phyloP scores from a whole-genome alignment of 768 basidiomycete genomes.

The Podaxis sp. region DNA sequence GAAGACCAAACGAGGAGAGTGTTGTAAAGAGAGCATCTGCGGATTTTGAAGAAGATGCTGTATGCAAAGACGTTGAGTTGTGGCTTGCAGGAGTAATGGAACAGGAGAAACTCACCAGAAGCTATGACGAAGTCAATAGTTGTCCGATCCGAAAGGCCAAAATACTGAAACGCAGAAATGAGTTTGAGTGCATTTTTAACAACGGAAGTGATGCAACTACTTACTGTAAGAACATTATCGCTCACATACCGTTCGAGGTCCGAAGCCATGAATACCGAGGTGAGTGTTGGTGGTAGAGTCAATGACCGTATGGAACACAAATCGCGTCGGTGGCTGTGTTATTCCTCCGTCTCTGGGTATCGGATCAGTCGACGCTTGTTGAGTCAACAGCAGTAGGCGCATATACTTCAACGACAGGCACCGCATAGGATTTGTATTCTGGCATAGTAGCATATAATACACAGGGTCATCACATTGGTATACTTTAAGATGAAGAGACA shows the following conservation, averaged over 20 bases:
- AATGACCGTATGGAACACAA: background rate
- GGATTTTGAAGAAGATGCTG: slow-evolving; percentile 82
- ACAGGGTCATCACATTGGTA: background rate
- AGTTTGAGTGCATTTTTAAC: background rate
- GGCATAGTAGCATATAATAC: background rate
- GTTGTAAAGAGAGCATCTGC: slow-evolving; percentile 75
- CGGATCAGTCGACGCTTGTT: background rate
- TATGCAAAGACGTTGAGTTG: slow-evolving; percentile 4
- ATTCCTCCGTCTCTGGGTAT: background rate
- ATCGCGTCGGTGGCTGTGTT: slow-evolving; percentile 9
- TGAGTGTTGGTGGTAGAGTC: slow-evolving; percentile 5
- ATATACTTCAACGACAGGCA: background rate
- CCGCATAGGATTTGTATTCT: background rate
- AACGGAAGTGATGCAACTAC: slow-evolving; percentile 21
- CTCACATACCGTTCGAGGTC: slow-evolving; percentile 67
- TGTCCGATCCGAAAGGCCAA: slow-evolving; percentile 80
- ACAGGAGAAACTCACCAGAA: slow-evolving; percentile 52
- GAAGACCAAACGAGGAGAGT: slow-evolving; percentile 76
- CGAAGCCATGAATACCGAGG: slow-evolving; percentile 7
- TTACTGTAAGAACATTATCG: slow-evolving; percentile 71
- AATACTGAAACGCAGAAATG: slow-evolving; percentile 48
- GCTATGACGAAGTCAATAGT: slow-evolving; percentile 88
- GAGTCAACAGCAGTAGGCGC: background rate
- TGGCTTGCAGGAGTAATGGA: background rate
- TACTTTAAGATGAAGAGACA: slow-evolving; percentile 23